Conservation (phyloP, 169 alveolate species). For the Plasmodium inui region DNA sequence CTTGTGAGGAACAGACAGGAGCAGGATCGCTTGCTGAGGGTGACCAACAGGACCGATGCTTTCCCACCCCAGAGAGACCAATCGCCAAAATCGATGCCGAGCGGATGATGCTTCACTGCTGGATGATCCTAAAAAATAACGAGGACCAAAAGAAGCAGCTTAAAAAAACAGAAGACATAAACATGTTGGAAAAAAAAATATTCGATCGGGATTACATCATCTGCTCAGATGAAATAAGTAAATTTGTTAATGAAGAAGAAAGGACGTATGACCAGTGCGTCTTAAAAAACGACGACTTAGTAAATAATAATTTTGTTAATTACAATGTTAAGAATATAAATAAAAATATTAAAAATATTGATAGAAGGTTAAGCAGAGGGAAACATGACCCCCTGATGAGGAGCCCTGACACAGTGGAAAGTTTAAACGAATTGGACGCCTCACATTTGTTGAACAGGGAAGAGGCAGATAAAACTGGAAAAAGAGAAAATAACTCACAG, state of each 20-base stretch:
- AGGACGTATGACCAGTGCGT: slow-evolving; percentile 64
- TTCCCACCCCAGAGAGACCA: neutral
- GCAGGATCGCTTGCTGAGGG: neutral
- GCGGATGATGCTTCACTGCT: slow-evolving; percentile 76
- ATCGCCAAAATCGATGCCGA: slow-evolving; percentile 35
- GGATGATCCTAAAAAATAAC: slow-evolving; percentile 52
- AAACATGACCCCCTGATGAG: neutral
- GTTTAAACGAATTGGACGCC: neutral
- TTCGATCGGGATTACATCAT: slow-evolving; percentile 63
- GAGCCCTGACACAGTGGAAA: slow-evolving; percentile 10
- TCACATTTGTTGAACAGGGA: neutral
- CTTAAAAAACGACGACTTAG: slow-evolving; percentile 41
- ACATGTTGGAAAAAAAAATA: slow-evolving; percentile 46
- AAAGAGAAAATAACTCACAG: neutral
- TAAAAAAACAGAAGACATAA: slow-evolving; percentile 51
- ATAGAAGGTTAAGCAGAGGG: slow-evolving; percentile 27
- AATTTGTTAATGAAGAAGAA: slow-evolving; percentile 54
- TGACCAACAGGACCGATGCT: neutral
- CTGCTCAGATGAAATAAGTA: slow-evolving; percentile 55
- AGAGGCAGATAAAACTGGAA: neutral
- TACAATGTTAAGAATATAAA: slow-evolving; percentile 58
- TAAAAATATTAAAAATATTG: slow-evolving; percentile 53
- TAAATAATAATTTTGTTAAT: slow-evolving; percentile 42
- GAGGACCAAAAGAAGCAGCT: slow-evolving; percentile 5
- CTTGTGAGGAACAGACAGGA: neutral